These are phyloP conservation scores for Amanita thiersii DNA, from an alignment of 768 basidiomycete species.

Conservation along the genomic window DNA sequence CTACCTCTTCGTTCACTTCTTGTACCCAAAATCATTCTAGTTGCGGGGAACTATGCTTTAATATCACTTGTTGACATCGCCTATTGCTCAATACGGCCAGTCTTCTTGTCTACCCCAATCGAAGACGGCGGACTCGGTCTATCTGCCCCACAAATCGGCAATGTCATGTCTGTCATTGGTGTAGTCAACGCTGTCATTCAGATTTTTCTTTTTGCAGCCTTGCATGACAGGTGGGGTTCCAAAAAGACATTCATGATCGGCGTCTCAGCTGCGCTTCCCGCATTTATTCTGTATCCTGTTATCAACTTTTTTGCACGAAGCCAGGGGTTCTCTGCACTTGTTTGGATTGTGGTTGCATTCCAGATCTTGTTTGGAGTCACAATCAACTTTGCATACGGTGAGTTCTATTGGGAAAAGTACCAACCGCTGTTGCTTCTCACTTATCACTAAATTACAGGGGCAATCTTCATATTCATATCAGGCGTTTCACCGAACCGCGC, in stretches of 20 bases:
- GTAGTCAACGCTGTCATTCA: conserved; percentile 48
- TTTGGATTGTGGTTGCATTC: conserved; percentile 32
- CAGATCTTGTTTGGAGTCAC: conserved; percentile 22
- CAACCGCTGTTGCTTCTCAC: background rate
- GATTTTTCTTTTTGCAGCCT: conserved; percentile 40
- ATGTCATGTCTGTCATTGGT: conserved; percentile 43
- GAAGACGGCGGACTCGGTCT: conserved; percentile 55
- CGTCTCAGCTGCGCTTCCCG: conserved; percentile 29
- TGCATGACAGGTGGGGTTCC: conserved; percentile 40
- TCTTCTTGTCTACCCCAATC: conserved; percentile 59
- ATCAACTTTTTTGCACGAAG: conserved; percentile 35
- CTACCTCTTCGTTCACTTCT: conserved; percentile 35
- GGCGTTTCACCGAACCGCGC: conserved; percentile 45
- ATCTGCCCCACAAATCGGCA: conserved; percentile 51
- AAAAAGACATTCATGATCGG: conserved; percentile 40
- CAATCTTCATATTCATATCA: conserved; percentile 51
- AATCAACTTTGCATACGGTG: conserved; percentile 14
- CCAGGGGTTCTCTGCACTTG: conserved; percentile 23
- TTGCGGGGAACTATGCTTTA: conserved; percentile 44
- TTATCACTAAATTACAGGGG: conserved; percentile 29
- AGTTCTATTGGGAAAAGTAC: too few relatives aligned
- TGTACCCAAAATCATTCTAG: conserved; percentile 37
- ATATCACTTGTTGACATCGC: conserved; percentile 51
- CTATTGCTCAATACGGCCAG: conserved; percentile 49
- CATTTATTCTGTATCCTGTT: conserved; percentile 41